Conservation (phyloP, 495 filamentous ascomycete species). For the Thozetella sp. region DNA sequence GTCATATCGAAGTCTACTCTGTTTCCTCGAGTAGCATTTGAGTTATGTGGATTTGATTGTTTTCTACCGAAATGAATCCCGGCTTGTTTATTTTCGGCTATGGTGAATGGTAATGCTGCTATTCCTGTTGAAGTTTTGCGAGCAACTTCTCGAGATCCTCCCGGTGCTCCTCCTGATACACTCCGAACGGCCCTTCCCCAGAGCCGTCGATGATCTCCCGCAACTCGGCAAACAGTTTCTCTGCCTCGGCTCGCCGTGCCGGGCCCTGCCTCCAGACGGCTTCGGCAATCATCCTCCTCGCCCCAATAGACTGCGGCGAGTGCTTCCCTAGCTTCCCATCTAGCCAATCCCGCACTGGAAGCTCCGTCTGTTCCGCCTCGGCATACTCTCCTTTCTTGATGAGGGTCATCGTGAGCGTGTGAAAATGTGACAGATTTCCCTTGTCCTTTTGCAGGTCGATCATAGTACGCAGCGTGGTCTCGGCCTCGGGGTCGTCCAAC, state of each 20-base stretch:
- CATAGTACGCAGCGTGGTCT: background rate
- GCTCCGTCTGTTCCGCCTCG: background rate
- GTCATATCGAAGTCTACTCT: too few species aligned
- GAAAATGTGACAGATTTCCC: conserved; percentile 1
- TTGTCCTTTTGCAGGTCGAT: conserved; percentile 3
- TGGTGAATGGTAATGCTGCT: too few species aligned
- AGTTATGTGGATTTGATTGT: too few species aligned
- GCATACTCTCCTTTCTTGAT: background rate
- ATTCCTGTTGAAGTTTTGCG: background rate
- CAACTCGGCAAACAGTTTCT: background rate
- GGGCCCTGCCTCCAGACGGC: conserved; percentile 5
- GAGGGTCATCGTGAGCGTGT: background rate
- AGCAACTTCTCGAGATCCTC: background rate
- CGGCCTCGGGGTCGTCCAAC: background rate
- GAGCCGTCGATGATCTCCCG: background rate
- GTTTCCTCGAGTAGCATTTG: too few species aligned
- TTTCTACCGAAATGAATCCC: too few species aligned
- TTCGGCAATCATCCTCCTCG: conserved; percentile 1
- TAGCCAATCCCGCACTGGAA: background rate
- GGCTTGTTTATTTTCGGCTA: too few species aligned
- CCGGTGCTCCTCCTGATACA: conserved; percentile 5
- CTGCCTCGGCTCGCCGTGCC: background rate
- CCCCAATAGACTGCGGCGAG: background rate
- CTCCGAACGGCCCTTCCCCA: background rate
- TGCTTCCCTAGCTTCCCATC: background rate